Base-by-base conservation (phyloP, 108 stramenopile species). In the Fistulifera solaris region DNA sequence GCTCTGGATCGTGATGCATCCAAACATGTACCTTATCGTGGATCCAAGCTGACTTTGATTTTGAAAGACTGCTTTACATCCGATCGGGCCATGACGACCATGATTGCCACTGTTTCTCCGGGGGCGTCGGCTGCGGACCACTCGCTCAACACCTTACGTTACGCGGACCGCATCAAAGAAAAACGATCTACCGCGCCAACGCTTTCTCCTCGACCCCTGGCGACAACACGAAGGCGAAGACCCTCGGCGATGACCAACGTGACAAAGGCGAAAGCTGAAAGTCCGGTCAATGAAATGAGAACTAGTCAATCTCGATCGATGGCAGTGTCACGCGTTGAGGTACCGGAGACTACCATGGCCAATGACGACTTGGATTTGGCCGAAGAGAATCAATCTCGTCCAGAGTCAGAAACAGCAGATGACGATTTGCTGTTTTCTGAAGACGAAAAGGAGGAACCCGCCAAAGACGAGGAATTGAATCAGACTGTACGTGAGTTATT, bases 51-150 rank as follows among this genome's bases (percentile, higher is more conserved):
- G 14, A 99, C 98, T 0, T 68, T 96, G 48, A 94, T 98, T 44
- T 72, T 98, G 24, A 96, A 98, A 63, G 98, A 99, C 68, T 89
- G 88, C 57, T 99, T 99, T 70, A 89, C 93, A 23, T 75, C 83
- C n/a, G 80, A 72, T 22, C 42, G 61, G 31, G 89, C 95, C 27
- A 81, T 87, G 39, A 97, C 96, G 6, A 95, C 93, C 17, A 99
- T 99, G 98, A 96, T 99, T 71, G 95, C 96, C 6, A 95, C 89
- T 10, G 79, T 99, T 14, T 85, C 84, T 8, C 99, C 99, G 0
- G 92, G 80, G 6, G 89, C 92, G 0, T 85, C 85, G 0, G 72
- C 92, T 5, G 81, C 95, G 3, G 99, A 99, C 67, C 97, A 99
- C 62, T 98, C 97, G 2, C 46, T 96, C 27, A 99, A 99, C 62